Conservation (phyloP, 148 eudicot species). For the Heliosperma pusillum region DNA sequence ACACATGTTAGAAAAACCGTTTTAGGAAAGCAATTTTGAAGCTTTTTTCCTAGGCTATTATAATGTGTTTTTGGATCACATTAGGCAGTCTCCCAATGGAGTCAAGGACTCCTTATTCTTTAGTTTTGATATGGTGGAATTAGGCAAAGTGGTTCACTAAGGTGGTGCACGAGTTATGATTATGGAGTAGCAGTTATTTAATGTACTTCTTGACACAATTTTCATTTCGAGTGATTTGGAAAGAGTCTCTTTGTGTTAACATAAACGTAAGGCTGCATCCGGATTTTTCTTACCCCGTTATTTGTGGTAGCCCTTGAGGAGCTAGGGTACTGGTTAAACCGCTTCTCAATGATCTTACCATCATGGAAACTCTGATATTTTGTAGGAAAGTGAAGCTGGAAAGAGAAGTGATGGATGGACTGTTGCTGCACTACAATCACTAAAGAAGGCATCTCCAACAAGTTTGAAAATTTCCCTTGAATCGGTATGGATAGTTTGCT, state of each 20-base stretch:
- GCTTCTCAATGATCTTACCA: neutral
- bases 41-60: neutral
- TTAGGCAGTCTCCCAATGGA: neutral
- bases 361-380: slow-evolving; percentile 1
- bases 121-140: no score
- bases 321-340: neutral
- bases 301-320: neutral
- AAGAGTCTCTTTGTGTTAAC: neutral
- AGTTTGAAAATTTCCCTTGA: slow-evolving; percentile 88
- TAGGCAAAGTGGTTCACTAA: no score
- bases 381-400: slow-evolving; percentile 61
- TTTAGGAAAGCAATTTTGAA: neutral
- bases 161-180: neutral
- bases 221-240: neutral
- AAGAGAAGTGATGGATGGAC: slow-evolving; percentile 60
- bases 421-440: slow-evolving; percentile 55
- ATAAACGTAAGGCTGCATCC: neutral
- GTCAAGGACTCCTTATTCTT: neutral
- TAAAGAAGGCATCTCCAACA: slow-evolving; percentile 83
- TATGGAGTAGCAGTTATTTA: neutral
- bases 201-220: neutral
- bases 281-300: neutral
- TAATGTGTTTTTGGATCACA: neutral
- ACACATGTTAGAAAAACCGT: no score
- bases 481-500: slow-evolving; percentile 50